Evolutionary conservation across 2,329 filamentous ascomycete genomes (phyloP).

Genomic region (Verticillium dahliae): DNA sequence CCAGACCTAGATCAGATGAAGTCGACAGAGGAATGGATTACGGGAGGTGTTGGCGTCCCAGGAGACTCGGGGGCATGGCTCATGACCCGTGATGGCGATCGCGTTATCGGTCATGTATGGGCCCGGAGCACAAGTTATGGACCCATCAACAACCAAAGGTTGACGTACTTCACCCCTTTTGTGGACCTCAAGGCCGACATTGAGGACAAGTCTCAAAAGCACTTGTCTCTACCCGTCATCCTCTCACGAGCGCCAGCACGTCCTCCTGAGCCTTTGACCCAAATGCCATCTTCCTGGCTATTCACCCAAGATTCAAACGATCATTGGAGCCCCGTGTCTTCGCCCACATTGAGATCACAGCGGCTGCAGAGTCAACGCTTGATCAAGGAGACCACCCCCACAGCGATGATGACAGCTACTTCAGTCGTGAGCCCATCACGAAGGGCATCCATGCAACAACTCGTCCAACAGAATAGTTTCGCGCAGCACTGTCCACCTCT

Average conservation of each 20-base stretch:
- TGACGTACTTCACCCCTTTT: constrained; percentile 13
- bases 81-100: constrained; percentile 10
- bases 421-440: neutral
- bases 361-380: neutral
- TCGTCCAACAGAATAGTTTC: neutral
- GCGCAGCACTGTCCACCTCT: too few species aligned
- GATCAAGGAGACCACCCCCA: neutral
- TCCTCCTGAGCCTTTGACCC: neutral
- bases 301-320: neutral
- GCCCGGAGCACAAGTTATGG: constrained; percentile 10
- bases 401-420: neutral
- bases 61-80: constrained; percentile 15
- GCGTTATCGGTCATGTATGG: constrained; percentile 10
- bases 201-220: neutral
- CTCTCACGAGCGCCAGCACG: neutral
- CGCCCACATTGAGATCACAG: neutral
- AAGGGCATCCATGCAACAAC: neutral
- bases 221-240: neutral
- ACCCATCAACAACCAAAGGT: constrained; percentile 2
- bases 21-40: constrained; percentile 7
- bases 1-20: neutral
- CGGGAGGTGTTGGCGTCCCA: constrained; percentile 10
- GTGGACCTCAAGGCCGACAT: constrained; percentile 11
- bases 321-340: neutral
- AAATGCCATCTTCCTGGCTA: neutral